Percentiles rank a stretch among this genome's conserved stretches.
These are phyloP conservation scores for Daldinia loculata DNA, from an alignment of 495 filamentous ascomycete species.

Conservation along the genomic window DNA sequence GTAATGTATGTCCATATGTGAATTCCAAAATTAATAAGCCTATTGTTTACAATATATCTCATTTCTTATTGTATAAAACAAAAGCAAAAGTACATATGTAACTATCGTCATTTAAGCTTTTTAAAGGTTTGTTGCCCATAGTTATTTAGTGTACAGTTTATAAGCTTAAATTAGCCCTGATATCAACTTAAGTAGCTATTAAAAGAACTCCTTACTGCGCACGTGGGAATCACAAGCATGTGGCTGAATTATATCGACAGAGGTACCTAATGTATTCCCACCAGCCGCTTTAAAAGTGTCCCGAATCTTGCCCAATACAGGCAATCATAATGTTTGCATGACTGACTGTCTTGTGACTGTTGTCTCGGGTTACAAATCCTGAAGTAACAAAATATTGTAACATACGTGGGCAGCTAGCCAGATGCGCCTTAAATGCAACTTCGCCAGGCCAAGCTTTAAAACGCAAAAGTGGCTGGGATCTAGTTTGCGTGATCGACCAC, in stretches of 20 bases:
- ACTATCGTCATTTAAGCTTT: background rate
- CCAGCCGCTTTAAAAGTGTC: too few relatives aligned
- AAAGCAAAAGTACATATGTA: background rate
- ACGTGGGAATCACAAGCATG: background rate
- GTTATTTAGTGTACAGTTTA: background rate
- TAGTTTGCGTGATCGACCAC: conserved; percentile 9
- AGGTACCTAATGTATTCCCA: too few relatives aligned
- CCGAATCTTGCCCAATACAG: background rate
- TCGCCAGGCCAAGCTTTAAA: background rate
- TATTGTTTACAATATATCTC: background rate
- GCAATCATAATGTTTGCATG: background rate
- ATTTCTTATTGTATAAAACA: background rate
- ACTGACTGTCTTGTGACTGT: background rate
- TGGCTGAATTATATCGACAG: background rate
- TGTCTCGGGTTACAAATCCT: background rate
- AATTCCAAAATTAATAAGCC: background rate
- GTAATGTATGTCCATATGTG: too few relatives aligned
- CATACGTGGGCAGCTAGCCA: background rate
- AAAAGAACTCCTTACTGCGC: background rate
- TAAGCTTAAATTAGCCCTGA: background rate
- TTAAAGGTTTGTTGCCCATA: background rate
- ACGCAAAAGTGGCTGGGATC: background rate
- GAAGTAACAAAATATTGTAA: background rate
- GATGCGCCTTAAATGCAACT: background rate
- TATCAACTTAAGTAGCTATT: background rate